Evolutionary conservation across 495 filamentous ascomycete genomes (phyloP).

Genomic region (Tuber brumale): DNA sequence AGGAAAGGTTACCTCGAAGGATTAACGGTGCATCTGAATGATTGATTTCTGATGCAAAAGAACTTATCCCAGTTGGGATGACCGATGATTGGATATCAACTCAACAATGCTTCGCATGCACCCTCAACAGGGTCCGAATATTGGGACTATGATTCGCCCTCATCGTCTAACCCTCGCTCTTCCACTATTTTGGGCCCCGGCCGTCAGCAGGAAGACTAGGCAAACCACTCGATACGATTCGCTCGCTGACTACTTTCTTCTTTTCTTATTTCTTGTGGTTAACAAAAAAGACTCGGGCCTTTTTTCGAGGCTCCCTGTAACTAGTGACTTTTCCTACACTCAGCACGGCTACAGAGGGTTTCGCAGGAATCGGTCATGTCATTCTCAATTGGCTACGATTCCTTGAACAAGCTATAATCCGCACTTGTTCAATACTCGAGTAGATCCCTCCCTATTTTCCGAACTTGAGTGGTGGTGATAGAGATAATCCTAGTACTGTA

Average conservation of each 20-base stretch:
- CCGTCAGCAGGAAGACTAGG: neutral
- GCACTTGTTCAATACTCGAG: neutral
- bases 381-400: neutral
- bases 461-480: neutral
- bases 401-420: neutral
- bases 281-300: neutral
- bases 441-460: neutral
- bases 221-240: neutral
- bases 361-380: neutral
- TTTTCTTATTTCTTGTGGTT: neutral
- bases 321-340: neutral
- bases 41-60: conserved; percentile 22
- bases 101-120: neutral
- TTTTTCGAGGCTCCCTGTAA: neutral
- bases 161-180: neutral
- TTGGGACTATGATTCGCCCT: neutral
- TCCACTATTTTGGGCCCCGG: conserved; percentile 4
- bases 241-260: neutral
- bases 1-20: conserved; percentile 26
- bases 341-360: neutral
- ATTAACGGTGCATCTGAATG: conserved; percentile 30
- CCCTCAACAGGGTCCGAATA: neutral
- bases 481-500: neutral
- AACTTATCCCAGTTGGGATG: conserved; percentile 19
- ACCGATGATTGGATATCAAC: conserved; percentile 3